A percentile compares a stretch with the other conserved stretches of the same genome.
Conservation (phyloP, 1,284 basidiomycete genomes). For the Rhodotorula sp. region DNA sequence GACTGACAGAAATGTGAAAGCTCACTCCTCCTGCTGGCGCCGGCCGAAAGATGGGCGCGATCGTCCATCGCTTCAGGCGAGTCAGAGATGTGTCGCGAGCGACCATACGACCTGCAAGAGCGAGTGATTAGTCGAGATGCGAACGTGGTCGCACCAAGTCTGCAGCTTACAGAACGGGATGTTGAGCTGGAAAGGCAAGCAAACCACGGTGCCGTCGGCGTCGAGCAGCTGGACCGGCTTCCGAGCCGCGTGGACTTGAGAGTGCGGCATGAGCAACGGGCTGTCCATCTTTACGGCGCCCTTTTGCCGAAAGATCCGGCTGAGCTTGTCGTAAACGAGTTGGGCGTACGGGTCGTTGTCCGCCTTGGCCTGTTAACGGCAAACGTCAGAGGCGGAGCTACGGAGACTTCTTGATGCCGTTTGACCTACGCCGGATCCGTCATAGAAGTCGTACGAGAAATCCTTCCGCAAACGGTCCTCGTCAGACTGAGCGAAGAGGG, state of each 20-base stretch:
- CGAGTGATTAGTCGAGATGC: background rate
- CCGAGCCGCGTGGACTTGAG: constrained; percentile 42
- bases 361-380: constrained; percentile 34
- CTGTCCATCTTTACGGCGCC: constrained; percentile 44
- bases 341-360: constrained; percentile 44
- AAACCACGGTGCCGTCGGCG: constrained; percentile 41
- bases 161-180: constrained; percentile 41
- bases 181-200: constrained; percentile 41
- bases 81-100: constrained; percentile 43
- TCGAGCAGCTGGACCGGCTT: constrained; percentile 44
- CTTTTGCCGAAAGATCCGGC: constrained; percentile 41
- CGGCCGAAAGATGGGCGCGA: constrained; percentile 40
- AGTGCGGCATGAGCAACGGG: constrained; percentile 41
- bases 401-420: background rate
- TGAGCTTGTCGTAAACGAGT: constrained; percentile 41
- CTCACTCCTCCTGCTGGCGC: constrained; percentile 34
- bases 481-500: constrained; percentile 42
- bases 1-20: background rate
- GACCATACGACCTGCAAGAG: constrained; percentile 40
- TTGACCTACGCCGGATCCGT: constrained; percentile 22
- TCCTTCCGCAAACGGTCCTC: constrained; percentile 43
- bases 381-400: background rate
- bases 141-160: background rate
- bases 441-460: constrained; percentile 44
- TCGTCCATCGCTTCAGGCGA: constrained; percentile 45